Percentiles rank a stretch among this genome's conserved stretches.
phyloP scores from a whole-genome alignment of 352 stramenopile species.

The Aphanomyces invadans region DNA sequence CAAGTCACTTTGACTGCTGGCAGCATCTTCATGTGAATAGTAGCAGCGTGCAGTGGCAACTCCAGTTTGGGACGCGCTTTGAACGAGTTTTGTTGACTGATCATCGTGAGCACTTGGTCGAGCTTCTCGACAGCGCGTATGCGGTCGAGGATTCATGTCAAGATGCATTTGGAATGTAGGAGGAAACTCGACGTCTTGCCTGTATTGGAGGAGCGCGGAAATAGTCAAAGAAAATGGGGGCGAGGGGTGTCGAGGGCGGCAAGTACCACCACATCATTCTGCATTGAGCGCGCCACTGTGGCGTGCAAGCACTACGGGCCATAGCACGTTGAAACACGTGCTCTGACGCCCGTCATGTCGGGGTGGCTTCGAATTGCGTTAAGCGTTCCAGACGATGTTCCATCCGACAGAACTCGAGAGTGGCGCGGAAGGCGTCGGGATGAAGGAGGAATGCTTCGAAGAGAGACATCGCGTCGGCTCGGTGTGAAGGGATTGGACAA shows the following conservation, averaged over 20 bases:
- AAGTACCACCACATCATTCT: neutral
- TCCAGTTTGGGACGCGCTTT: no score
- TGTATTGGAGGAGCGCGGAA: neutral
- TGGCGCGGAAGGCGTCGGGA: neutral
- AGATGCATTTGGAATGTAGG: neutral
- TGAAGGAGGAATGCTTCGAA: neutral
- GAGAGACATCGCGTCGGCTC: neutral
- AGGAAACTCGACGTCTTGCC: neutral
- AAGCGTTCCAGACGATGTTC: neutral
- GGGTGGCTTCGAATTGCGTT: neutral
- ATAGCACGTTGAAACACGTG: neutral
- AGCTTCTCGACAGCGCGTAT: neutral
- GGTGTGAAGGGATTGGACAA: neutral
- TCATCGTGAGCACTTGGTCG: conserved; percentile 4
- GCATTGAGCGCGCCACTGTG: neutral
- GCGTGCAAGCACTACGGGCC: neutral
- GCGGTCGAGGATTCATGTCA: conserved; percentile 3
- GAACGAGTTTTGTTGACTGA: neutral
- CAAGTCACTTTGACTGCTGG: no score
- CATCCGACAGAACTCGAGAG: neutral
- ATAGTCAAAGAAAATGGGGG: neutral
- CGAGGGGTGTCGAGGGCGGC: neutral
- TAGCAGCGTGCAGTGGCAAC: no score
- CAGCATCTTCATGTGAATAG: no score
- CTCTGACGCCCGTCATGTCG: neutral